A percentile compares a stretch with the other conserved stretches of the same genome.
phyloP scores from a whole-genome alignment of 306 rosid genomes.

The Inga leiocalycina region DNA sequence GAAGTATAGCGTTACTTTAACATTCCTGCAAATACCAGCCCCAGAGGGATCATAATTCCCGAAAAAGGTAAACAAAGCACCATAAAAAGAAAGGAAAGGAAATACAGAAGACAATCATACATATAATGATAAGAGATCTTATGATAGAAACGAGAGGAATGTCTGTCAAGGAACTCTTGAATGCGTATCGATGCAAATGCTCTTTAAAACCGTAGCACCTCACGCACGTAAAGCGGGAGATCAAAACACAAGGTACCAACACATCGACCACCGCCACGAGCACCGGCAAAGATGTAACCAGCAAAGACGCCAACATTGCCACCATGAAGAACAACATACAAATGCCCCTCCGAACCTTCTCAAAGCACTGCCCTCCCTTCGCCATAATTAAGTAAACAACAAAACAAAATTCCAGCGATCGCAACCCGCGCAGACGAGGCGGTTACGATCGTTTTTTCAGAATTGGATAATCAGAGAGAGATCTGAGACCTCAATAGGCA shows the following conservation, averaged over 20 bases:
- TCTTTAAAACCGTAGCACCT: constrained; percentile 69
- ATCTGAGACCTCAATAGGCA: constrained; percentile 37
- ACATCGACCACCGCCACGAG: constrained; percentile 80
- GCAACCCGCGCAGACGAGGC: not conserved
- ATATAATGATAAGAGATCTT: constrained; percentile 81
- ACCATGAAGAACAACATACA: constrained; percentile 87
- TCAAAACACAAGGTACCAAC: constrained; percentile 74
- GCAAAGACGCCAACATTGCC: constrained; percentile 86
- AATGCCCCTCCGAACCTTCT: constrained; percentile 72
- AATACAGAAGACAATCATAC: constrained; percentile 47
- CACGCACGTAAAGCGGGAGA: constrained; percentile 90
- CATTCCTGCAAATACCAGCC: constrained; percentile 23
- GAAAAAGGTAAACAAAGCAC: not conserved
- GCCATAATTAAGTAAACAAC: constrained; percentile 49
- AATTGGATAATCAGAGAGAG: constrained; percentile 37
- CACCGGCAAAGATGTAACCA: constrained; percentile 85
- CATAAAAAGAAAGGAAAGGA: not conserved
- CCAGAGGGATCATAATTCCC: not conserved
- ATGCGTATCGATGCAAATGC: constrained; percentile 81
- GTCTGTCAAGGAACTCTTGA: constrained; percentile 89
- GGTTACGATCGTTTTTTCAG: constrained; percentile 1
- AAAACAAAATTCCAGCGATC: constrained; percentile 26
- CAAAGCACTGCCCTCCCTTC: constrained; percentile 70
- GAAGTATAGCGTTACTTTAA: constrained; percentile 2
- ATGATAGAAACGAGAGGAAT: constrained; percentile 88